Percentiles rank a stretch among this genome's conserved stretches.
Conservation (phyloP, 257 asterid genomes). For the Linaria vulgaris region DNA sequence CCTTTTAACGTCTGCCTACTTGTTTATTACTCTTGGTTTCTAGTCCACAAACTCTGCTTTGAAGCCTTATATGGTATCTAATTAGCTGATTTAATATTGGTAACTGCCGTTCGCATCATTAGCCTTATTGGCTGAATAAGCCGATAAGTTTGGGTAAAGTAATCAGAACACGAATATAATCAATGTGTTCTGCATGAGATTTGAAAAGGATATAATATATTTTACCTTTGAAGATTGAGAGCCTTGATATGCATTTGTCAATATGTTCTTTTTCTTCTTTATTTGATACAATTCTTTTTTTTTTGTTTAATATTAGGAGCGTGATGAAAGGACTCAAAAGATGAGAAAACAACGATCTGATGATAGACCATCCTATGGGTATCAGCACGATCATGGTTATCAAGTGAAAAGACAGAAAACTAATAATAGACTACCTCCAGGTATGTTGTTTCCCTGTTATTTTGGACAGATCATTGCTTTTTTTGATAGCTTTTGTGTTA, state of each 20-base stretch:
- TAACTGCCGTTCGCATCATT: too few species aligned
- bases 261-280: too few species aligned
- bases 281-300: too few species aligned
- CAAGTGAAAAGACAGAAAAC: constrained; percentile 62
- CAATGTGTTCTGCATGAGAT: too few species aligned
- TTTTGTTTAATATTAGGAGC: constrained; percentile 36
- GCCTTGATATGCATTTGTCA: too few species aligned
- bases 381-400: constrained; percentile 51
- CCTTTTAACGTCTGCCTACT: not conserved
- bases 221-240: too few species aligned
- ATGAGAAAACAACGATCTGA: constrained; percentile 60
- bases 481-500: constrained; percentile 14
- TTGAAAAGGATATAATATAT: too few species aligned
- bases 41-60: not conserved
- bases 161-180: too few species aligned
- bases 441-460: constrained; percentile 34
- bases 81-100: too few species aligned
- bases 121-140: too few species aligned
- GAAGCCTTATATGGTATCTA: not conserved
- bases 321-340: constrained; percentile 76
- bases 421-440: constrained; percentile 76
- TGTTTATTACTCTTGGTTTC: not conserved
- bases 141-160: too few species aligned
- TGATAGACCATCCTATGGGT: constrained; percentile 54
- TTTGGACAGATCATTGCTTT: constrained; percentile 3